Evolutionary conservation across 2,329 filamentous ascomycete genomes (phyloP).

Genomic region (Proliferodiscus dingleyae): DNA sequence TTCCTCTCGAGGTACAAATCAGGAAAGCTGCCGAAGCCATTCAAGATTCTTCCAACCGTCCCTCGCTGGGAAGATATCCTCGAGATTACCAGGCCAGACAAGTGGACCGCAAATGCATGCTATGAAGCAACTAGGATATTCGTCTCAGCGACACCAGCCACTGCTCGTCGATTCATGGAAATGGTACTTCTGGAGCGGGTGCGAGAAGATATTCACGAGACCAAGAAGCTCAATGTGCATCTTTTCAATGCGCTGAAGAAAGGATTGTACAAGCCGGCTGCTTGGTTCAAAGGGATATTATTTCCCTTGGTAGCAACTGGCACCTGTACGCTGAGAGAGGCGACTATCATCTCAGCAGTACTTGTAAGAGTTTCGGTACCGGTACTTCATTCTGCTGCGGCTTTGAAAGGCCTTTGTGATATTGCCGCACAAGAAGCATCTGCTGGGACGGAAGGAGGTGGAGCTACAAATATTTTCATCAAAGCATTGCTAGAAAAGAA

Average conservation of each 20-base stretch:
- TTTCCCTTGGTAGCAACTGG: slow-evolving; percentile 83
- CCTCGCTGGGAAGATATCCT: slow-evolving; percentile 90
- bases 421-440: slow-evolving; percentile 88
- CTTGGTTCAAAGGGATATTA: slow-evolving; percentile 94
- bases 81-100: slow-evolving; percentile 74
- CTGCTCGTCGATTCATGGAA: slow-evolving; percentile 81
- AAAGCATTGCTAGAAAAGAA: slow-evolving; percentile 92
- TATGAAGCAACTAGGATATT: slow-evolving; percentile 92
- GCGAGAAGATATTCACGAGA: slow-evolving; percentile 90
- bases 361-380: slow-evolving; percentile 81
- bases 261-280: slow-evolving; percentile 84
- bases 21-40: slow-evolving; percentile 93
- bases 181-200: slow-evolving; percentile 84
- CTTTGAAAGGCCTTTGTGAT: slow-evolving; percentile 86
- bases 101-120: slow-evolving; percentile 69
- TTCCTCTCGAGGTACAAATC: slow-evolving; percentile 91
- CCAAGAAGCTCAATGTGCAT: slow-evolving; percentile 92
- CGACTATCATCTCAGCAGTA: slow-evolving; percentile 84
- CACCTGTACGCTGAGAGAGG: slow-evolving; percentile 88
- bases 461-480: slow-evolving; percentile 93
- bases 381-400: slow-evolving; percentile 86
- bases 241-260: slow-evolving; percentile 94
- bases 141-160: slow-evolving; percentile 73
- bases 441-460: slow-evolving; percentile 77
- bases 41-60: slow-evolving; percentile 91